Conservation (phyloP, 306 rosid genomes). For the Vachellia pachyceras region DNA sequence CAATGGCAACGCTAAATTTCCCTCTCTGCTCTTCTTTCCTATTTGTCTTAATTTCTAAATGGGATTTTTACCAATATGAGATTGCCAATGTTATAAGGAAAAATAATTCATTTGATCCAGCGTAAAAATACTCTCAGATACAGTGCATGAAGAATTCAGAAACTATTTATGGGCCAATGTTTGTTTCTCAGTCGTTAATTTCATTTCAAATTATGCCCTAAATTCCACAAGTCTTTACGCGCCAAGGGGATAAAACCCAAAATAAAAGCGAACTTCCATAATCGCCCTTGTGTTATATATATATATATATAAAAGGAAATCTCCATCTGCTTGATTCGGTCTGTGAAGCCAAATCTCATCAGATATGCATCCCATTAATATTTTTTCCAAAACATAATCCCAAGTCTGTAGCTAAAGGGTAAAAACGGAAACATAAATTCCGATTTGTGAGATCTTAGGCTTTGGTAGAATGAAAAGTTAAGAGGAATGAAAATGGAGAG, state of each 20-base stretch:
- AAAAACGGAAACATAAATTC: not conserved
- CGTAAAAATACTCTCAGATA: too few relatives aligned
- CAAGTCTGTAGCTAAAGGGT: not conserved
- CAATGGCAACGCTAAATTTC: not conserved
- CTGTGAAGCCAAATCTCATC: not conserved
- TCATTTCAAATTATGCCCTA: too few relatives aligned
- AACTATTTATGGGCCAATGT: not conserved
- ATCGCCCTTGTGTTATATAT: not conserved
- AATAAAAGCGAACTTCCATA: not conserved
- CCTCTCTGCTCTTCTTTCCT: not conserved
- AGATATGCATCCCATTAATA: not conserved
- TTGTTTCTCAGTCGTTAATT: not conserved
- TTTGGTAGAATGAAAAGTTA: too few relatives aligned
- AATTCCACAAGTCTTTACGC: too few relatives aligned
- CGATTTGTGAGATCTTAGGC: too few relatives aligned
- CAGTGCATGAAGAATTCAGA: too few relatives aligned
- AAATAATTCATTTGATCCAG: too few relatives aligned
- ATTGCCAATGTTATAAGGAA: too few relatives aligned
- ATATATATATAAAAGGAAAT: too few relatives aligned
- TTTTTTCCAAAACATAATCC: not conserved
- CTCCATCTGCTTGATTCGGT: not conserved
- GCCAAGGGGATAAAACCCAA: not conserved
- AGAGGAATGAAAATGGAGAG: too few relatives aligned
- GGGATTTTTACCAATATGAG: too few relatives aligned
- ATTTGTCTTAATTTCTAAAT: too few relatives aligned